phyloP scores from a whole-genome alignment of 2,329 filamentous ascomycete species.

The Fusarium albosuccineum region DNA sequence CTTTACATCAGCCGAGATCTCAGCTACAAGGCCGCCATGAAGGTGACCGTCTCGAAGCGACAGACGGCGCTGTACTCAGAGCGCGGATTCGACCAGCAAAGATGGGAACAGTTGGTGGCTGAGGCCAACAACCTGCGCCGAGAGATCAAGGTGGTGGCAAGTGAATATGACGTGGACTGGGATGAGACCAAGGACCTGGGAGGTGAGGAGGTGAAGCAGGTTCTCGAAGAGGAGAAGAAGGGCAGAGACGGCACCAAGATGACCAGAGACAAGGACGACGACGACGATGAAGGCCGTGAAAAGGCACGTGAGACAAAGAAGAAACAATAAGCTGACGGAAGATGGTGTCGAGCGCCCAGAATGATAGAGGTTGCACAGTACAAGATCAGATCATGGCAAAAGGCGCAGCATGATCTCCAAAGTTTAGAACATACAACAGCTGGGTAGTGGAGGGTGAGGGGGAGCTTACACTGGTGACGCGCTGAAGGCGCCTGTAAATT shows the following conservation, averaged over 20 bases:
- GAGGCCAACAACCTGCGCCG: conserved; percentile 82
- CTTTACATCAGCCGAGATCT: conserved; percentile 92
- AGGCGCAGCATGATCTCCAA: conserved; percentile 1
- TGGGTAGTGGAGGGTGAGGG: conserved; percentile 11
- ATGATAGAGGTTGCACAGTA: conserved; percentile 7
- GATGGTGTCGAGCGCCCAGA: conserved; percentile 1
- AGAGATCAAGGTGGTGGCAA: conserved; percentile 84
- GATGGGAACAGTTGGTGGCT: conserved; percentile 83
- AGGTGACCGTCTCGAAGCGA: conserved; percentile 84
- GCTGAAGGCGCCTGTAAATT: conserved; percentile 4
- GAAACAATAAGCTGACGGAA: conserved; percentile 24
- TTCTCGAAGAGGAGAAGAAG: conserved; percentile 66
- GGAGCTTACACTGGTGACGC: conserved; percentile 13
- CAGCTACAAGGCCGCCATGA: conserved; percentile 87
- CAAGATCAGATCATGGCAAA: conserved; percentile 36
- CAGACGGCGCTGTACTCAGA: conserved; percentile 82
- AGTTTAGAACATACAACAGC: conserved; percentile 13
- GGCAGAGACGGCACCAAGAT: conserved; percentile 52
- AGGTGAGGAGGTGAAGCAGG: conserved; percentile 72
- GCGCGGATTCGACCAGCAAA: conserved; percentile 79
- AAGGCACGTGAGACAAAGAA: conserved; percentile 42
- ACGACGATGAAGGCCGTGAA: conserved; percentile 43
- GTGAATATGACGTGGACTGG: conserved; percentile 93
- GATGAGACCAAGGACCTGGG: conserved; percentile 81
- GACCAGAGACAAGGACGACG: conserved; percentile 55